A percentile compares a stretch with the other conserved stretches of the same genome.
Evolutionary conservation across 2,329 filamentous ascomycete species (phyloP).

Genomic region (Cladorrhinum sp.): DNA sequence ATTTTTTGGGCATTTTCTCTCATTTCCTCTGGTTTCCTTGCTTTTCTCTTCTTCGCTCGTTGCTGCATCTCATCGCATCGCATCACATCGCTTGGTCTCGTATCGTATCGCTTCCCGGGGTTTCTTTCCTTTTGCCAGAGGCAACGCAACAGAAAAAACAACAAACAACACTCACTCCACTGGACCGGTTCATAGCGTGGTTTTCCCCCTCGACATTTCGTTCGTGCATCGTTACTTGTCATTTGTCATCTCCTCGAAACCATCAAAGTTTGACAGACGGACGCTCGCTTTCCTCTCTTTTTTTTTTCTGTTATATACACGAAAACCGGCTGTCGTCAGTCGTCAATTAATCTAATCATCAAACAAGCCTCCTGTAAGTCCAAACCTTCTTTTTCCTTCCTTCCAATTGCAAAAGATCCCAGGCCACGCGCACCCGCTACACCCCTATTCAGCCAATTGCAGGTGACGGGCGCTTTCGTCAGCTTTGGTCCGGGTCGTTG

Average conservation of each 20-base stretch:
- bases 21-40: not conserved
- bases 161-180: not conserved
- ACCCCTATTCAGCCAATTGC: conserved; percentile 2
- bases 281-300: not conserved
- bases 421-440: not conserved
- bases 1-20: not conserved
- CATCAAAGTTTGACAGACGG: conserved; percentile 6
- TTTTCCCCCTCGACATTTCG: conserved; percentile 4
- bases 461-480: not conserved
- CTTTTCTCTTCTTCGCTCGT: not conserved
- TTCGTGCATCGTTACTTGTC: conserved; percentile 9
- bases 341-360: conserved; percentile 5
- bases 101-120: not conserved
- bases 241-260: conserved; percentile 3
- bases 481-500: not conserved
- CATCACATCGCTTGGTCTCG: conserved; percentile 1
- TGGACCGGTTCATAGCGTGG: conserved; percentile 5
- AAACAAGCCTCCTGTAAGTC: conserved; percentile 20
- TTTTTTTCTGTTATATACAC: conserved; percentile 5
- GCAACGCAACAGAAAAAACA: not conserved
- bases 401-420: not conserved
- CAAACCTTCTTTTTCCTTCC: conserved; percentile 12
- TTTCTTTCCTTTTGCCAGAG: not conserved
- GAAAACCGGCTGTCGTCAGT: not conserved
- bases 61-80: not conserved